A percentile compares a stretch with the other conserved stretches of the same genome.
These are phyloP conservation scores for Helotiales sp. DNA, from an alignment of 2,329 filamentous ascomycete genomes.

Conservation along the genomic window DNA sequence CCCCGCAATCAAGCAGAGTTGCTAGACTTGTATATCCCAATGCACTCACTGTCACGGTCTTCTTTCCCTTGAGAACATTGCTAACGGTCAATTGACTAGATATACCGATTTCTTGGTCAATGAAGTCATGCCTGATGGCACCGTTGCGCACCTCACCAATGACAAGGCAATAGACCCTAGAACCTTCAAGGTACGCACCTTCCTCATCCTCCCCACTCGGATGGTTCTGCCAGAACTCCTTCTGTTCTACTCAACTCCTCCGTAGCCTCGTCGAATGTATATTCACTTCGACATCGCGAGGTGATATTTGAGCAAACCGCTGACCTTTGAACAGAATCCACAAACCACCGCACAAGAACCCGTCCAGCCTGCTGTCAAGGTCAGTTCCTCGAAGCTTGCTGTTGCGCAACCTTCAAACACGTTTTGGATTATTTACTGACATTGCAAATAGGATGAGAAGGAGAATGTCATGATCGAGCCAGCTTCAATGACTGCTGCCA, in stretches of 20 bases:
- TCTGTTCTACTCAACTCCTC: not conserved
- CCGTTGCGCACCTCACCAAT: constrained; percentile 64
- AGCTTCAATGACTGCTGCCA: not conserved
- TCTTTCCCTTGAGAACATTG: constrained; percentile 9
- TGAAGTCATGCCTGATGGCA: constrained; percentile 67
- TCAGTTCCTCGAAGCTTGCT: not conserved
- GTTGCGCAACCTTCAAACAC: not conserved
- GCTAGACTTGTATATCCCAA: not conserved
- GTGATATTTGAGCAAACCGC: not conserved
- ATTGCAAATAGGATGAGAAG: constrained; percentile 2
- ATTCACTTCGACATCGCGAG: not conserved
- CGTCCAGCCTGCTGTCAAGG: not conserved
- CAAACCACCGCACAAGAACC: not conserved
- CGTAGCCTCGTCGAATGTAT: not conserved
- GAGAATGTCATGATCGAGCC: not conserved
- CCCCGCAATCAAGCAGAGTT: not conserved
- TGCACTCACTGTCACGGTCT: not conserved
- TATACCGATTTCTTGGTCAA: constrained; percentile 80
- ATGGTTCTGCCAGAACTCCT: not conserved
- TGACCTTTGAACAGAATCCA: not conserved
- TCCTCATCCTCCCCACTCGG: not conserved
- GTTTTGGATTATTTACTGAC: not conserved
- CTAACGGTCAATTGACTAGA: constrained; percentile 44
- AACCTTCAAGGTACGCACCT: constrained; percentile 25
- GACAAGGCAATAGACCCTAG: constrained; percentile 28